Conservation (phyloP, 441 rosid genomes). For the Aquilaria agallochum region DNA sequence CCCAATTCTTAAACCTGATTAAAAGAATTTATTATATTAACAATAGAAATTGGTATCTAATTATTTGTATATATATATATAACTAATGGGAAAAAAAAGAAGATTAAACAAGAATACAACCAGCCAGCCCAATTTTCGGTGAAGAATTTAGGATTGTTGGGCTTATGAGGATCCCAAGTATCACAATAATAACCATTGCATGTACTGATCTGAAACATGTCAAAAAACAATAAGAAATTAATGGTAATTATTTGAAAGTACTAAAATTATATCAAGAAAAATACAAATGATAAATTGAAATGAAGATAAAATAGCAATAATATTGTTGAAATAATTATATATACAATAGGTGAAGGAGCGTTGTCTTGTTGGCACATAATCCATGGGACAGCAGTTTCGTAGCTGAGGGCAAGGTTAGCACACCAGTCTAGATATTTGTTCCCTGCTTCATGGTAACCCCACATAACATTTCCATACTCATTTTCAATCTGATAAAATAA, state of each 20-base stretch:
- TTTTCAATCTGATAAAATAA: conserved; percentile 35
- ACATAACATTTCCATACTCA: conserved; percentile 42
- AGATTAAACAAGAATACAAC: conserved; percentile 3
- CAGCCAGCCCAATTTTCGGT: conserved; percentile 35
- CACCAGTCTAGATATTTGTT: conserved; percentile 38
- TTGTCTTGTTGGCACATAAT: conserved; percentile 45
- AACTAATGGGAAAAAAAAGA: too few species aligned
- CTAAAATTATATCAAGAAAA: not conserved
- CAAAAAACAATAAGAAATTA: not conserved
- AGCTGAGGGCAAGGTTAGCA: conserved; percentile 41
- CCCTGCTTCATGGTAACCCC: conserved; percentile 33
- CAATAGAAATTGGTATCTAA: too few species aligned
- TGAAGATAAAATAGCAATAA: not conserved
- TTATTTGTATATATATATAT: too few species aligned
- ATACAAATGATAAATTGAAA: not conserved
- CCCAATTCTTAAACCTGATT: conserved; percentile 22
- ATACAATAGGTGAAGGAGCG: conserved; percentile 30
- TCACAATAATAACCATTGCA: conserved; percentile 38
- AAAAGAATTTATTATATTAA: too few species aligned
- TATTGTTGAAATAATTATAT: not conserved
- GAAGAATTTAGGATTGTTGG: conserved; percentile 27
- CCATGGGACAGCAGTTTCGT: conserved; percentile 50
- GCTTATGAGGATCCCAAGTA: conserved; percentile 14
- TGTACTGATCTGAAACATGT: conserved; percentile 18
- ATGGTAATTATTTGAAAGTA: not conserved